Evolutionary conservation across 2,329 filamentous ascomycete genomes (phyloP).

Genomic region (Orbilia javanica): DNA sequence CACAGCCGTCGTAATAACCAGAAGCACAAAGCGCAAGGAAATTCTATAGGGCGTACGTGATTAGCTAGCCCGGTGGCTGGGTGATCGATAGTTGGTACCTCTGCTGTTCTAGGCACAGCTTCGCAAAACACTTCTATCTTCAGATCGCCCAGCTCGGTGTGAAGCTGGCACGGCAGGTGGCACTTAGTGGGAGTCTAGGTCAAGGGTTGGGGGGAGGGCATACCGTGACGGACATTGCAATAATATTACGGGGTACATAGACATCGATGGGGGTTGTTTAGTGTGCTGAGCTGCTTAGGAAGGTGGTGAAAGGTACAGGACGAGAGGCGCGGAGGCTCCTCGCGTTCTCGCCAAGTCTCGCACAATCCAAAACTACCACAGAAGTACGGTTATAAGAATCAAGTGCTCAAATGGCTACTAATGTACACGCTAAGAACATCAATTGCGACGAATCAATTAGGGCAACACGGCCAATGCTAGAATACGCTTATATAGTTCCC

Average conservation of each 20-base stretch:
- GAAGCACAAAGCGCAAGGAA: constrained; percentile 88
- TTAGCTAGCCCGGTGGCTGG: neutral
- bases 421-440: constrained; percentile 25
- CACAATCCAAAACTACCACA: neutral
- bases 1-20: constrained; percentile 79
- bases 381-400: too few species aligned
- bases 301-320: too few species aligned
- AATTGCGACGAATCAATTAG: neutral
- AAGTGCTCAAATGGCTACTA: neutral
- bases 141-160: constrained; percentile 88
- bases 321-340: too few species aligned
- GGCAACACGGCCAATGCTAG: constrained; percentile 66
- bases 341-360: constrained; percentile 9
- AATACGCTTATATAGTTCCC: constrained; percentile 99
- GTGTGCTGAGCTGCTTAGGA: too few species aligned
- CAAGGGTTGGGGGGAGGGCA: neutral
- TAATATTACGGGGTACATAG: neutral
- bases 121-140: constrained; percentile 98
- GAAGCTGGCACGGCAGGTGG: constrained; percentile 68
- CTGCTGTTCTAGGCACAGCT: constrained; percentile 89
- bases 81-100: constrained; percentile 68
- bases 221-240: constrained; percentile 44
- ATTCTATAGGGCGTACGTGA: constrained; percentile 71
- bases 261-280: neutral
- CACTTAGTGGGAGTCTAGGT: neutral